A percentile compares a stretch with the other conserved stretches of the same genome.
These are phyloP conservation scores for Pulveroboletus sp. DNA, from an alignment of 768 basidiomycete genomes.

Conservation along the genomic window DNA sequence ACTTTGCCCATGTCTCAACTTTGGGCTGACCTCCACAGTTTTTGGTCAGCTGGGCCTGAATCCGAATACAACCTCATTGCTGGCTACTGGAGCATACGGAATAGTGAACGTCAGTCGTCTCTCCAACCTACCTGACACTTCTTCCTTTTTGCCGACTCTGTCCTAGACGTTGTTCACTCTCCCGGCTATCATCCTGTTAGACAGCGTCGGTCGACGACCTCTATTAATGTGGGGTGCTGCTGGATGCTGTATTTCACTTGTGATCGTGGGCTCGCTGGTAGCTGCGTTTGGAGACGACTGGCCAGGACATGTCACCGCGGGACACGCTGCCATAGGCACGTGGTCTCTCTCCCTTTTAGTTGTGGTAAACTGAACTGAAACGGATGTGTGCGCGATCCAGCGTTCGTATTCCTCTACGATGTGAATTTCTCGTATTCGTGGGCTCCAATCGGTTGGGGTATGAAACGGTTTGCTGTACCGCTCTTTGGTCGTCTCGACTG, in stretches of 20 bases:
- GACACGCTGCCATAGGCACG: constrained; percentile 27
- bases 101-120: constrained; percentile 26
- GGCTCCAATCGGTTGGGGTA: constrained; percentile 30
- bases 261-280: constrained; percentile 27
- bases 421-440: constrained; percentile 34
- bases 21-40: constrained; percentile 25
- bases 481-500: neutral
- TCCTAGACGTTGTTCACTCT: constrained; percentile 32
- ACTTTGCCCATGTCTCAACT: neutral
- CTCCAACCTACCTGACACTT: neutral
- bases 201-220: constrained; percentile 37
- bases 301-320: constrained; percentile 25
- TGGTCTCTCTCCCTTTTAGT: constrained; percentile 13
- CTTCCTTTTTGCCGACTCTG: neutral
- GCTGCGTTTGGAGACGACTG: constrained; percentile 28
- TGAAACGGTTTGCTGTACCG: neutral
- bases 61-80: constrained; percentile 36
- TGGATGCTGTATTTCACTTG: constrained; percentile 29
- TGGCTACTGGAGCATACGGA: constrained; percentile 40
- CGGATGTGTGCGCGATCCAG: constrained; percentile 16
- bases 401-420: constrained; percentile 38
- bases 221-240: constrained; percentile 36
- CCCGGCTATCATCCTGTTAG: constrained; percentile 34
- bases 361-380: constrained; percentile 8
- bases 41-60: constrained; percentile 39